These are phyloP conservation scores for Scedosporium dehoogii DNA, from an alignment of 2,329 filamentous ascomycete species.

Conservation along the genomic window DNA sequence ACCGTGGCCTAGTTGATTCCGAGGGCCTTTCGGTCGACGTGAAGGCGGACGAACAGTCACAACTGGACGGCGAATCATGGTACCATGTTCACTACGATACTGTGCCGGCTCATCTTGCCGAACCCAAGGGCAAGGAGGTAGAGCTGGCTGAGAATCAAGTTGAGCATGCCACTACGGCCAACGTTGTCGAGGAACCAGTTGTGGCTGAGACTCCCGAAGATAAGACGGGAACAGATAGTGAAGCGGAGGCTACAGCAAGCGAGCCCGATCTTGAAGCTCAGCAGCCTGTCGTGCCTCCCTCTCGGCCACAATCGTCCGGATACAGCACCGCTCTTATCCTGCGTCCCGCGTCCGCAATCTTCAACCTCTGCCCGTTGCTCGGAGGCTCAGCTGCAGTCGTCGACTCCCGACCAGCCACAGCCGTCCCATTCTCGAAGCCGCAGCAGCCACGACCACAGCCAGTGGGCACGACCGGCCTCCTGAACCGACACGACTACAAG, in stretches of 20 bases:
- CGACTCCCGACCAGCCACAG: background rate
- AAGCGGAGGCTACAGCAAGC: background rate
- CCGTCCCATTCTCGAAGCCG: conserved; percentile 1
- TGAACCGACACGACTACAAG: background rate
- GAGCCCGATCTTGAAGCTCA: background rate
- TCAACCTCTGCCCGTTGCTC: background rate
- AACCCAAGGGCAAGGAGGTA: background rate
- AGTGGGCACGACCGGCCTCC: background rate
- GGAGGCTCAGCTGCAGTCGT: background rate
- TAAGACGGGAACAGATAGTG: background rate
- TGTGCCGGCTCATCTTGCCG: background rate
- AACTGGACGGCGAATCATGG: background rate
- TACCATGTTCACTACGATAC: background rate
- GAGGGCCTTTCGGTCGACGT: background rate
- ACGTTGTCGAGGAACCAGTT: background rate
- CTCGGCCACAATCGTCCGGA: background rate
- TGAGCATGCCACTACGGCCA: background rate
- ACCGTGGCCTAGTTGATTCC: background rate
- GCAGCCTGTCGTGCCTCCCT: background rate
- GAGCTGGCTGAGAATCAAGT: background rate
- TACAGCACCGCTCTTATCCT: background rate
- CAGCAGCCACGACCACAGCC: background rate
- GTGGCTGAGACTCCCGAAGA: background rate
- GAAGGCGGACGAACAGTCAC: background rate
- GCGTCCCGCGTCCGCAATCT: background rate